These are phyloP conservation scores for Myxozyma neotropica DNA, from an alignment of 805 yeast species.

Conservation along the genomic window DNA sequence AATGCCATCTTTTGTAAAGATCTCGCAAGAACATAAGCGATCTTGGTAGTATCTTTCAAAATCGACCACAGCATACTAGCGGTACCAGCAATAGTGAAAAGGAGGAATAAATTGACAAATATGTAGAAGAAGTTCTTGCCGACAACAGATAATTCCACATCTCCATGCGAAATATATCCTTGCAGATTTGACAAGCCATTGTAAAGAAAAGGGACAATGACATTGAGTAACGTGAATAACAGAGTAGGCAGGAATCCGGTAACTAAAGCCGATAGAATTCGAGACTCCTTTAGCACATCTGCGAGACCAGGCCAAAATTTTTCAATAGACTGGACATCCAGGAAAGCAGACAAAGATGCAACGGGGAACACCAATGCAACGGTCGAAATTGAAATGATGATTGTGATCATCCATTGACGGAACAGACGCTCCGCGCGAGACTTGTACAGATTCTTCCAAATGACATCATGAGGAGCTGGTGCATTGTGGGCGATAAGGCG, in stretches of 20 bases:
- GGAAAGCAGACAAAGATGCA: conserved; percentile 76
- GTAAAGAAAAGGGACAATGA: conserved; percentile 80
- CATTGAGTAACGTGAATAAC: conserved; percentile 81
- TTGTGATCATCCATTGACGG: conserved; percentile 64
- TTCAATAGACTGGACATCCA: conserved; percentile 75
- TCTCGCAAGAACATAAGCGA: conserved; percentile 83
- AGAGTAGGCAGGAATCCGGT: conserved; percentile 91
- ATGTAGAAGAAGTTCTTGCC: conserved; percentile 93
- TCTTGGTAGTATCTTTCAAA: conserved; percentile 82
- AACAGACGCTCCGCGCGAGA: conserved; percentile 70
- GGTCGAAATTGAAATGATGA: conserved; percentile 67
- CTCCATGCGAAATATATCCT: conserved; percentile 89
- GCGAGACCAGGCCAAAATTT: conserved; percentile 85
- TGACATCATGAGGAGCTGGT: conserved; percentile 94
- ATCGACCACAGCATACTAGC: conserved; percentile 79
- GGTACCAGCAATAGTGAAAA: conserved; percentile 92
- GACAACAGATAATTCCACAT: conserved; percentile 86
- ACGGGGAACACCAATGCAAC: conserved; percentile 81
- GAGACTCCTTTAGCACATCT: conserved; percentile 59
- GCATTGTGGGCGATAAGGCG: conserved; percentile 81
- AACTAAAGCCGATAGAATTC: conserved; percentile 75
- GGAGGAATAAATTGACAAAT: conserved; percentile 89
- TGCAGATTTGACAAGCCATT: conserved; percentile 81
- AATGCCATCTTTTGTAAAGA: conserved; percentile 77
- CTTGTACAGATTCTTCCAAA: conserved; percentile 88